A percentile compares a stretch with the other conserved stretches of the same genome.
These are phyloP conservation scores for Suillus spraguei DNA, from an alignment of 768 basidiomycete genomes.

Conservation along the genomic window DNA sequence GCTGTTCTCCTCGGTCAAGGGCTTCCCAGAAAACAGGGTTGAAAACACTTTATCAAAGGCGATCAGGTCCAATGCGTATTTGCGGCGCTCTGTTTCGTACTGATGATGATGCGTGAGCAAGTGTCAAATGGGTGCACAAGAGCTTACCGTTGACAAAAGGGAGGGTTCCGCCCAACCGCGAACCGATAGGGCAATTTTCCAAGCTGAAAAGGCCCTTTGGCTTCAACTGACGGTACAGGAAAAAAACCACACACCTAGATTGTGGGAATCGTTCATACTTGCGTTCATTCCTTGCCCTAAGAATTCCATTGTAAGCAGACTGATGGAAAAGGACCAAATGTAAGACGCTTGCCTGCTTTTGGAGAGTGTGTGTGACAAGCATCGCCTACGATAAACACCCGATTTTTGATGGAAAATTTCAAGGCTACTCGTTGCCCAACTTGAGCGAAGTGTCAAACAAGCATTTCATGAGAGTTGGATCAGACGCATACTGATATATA, in stretches of 20 bases:
- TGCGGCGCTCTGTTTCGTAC: slow-evolving; percentile 57
- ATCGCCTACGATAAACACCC: slow-evolving; percentile 60
- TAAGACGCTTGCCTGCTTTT: slow-evolving; percentile 37
- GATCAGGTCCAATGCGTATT: slow-evolving; percentile 57
- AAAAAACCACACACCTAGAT: slow-evolving; percentile 39
- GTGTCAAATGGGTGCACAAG: not conserved
- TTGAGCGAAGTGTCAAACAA: slow-evolving; percentile 18
- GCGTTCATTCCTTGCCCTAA: slow-evolving; percentile 58
- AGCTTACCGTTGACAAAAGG: slow-evolving; percentile 47
- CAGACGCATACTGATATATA: slow-evolving; percentile 45
- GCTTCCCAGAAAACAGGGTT: slow-evolving; percentile 56
- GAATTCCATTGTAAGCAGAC: slow-evolving; percentile 22
- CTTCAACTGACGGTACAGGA: not conserved
- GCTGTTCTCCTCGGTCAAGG: slow-evolving; percentile 37
- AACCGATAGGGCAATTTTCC: slow-evolving; percentile 56
- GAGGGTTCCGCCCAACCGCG: slow-evolving; percentile 48
- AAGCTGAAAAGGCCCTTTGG: slow-evolving; percentile 32
- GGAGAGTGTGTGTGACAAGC: slow-evolving; percentile 51
- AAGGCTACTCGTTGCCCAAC: slow-evolving; percentile 61
- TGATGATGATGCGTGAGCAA: slow-evolving; percentile 18
- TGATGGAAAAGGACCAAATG: not conserved
- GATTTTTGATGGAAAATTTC: slow-evolving; percentile 46
- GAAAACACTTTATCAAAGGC: slow-evolving; percentile 54
- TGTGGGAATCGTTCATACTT: slow-evolving; percentile 56
- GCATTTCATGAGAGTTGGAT: not conserved